Evolutionary conservation across 495 filamentous ascomycete species (phyloP), one percentile per base, ranked within the genome.

Genomic region (Penicillium diatomitis): DNA sequence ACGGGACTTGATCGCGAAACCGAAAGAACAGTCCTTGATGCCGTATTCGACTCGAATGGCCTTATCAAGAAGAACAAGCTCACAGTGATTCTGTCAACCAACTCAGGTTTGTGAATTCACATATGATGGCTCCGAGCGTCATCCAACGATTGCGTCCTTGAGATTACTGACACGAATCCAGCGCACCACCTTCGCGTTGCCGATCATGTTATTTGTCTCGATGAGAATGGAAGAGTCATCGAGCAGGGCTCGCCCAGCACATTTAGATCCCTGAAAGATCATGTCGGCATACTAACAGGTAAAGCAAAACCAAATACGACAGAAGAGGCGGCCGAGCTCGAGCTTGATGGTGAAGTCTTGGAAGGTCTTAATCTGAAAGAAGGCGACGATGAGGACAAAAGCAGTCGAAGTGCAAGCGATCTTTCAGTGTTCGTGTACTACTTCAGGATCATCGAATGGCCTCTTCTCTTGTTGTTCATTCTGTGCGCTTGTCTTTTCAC

Each of bases 1-100:
- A 75, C 71, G 8, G 76, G 77, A 5, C 69, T 81, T 12, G 76
- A 80, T 57, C 67, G 72, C 6, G 68, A 75, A 46, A 75, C 77
- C 12, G 58, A 61, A 7, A 60, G 51, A 10, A 9, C 44, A 20
- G 54, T 69, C 2, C 46, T 67, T 5, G 56, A 66, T 8, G 46
- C 38, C 5, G 51, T 65, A 5, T 64, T 63, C 33, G 44, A 52
- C 2, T 47, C 44, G 2, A 57, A 69, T 4, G 63, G 61, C 9
- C 32, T 50, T 29, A 28, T 66, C 11, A 53, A 51, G 12, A 51
- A 61, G 33, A 58, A 55, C 9, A 34, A 36, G 1, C 55, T 47
- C 38, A 63, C 58, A 31, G 54, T 61, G 5, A 56, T 69, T 31
- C 43, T 69, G 34, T 55, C 55, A 4, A 67, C 65, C 33, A 63